Base-by-base conservation (phyloP, 352 stramenopile genomes). In the Phytopythium sindhum region DNA sequence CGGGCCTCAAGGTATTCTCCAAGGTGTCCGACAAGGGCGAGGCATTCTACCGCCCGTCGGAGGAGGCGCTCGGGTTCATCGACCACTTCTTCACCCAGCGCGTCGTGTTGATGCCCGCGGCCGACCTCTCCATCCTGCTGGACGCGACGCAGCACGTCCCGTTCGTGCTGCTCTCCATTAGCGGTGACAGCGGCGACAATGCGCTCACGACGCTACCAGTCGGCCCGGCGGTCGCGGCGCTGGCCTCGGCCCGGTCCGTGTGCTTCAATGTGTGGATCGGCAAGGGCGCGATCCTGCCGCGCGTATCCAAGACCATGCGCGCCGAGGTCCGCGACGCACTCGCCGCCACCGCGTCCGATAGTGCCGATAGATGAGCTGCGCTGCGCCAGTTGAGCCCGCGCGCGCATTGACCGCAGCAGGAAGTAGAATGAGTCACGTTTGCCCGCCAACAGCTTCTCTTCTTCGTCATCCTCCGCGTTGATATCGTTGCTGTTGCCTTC, bases 21-120 rank as follows among this genome's bases (percentile, higher is more conserved):
- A 96, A 96, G 55, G 69, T 86, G 35, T 86, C 73, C 2, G 79
- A 90, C 31, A 65, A 72, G 23, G 78, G 80, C 4, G 77, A 92
- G 54, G 81, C 80, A 14, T 91, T 85, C 60, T 97, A 96, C 65
- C 89, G 92, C 3, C 77, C 91, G 2, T 93, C 84, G 0, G 87
- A 97, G 59, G 92, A 98, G 51, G 90, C 81, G 29, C 73, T 98
- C 17, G 78, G 75, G 7, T 84, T 96, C 54, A 82, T 97, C 26
- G 81, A 95, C n/a, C 66, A 74, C 35, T 96, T 89, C 66, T 93
- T 98, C 63, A 93, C 80, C 0, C 92, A 96, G 69, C 84, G 92
- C 8, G 57, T 91, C 2, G 52, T 95, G 4, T 39, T 59, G 1
- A 70, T 92, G 17, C 63, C 72, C 3, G 48, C 65, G 8, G 28